phyloP scores from a whole-genome alignment of 306 rosid genomes.

The Acacia melanoxylon region DNA sequence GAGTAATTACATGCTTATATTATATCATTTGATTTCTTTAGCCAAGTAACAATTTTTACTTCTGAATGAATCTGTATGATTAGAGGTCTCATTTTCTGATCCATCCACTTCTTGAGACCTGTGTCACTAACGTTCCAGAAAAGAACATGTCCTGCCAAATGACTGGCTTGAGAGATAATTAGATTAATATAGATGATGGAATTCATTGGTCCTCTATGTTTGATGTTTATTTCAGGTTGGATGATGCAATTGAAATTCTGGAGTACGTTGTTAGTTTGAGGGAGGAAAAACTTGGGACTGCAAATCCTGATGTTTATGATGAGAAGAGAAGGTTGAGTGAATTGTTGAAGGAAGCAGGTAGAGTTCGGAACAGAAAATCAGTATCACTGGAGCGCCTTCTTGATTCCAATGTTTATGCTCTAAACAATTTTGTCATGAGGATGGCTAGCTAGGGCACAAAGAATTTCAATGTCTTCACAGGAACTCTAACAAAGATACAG shows the following conservation, averaged over 20 bases:
- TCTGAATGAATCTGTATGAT: constrained; percentile 8
- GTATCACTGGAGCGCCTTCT: constrained; percentile 87
- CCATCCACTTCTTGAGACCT: background rate
- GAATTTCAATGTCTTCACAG: constrained; percentile 11
- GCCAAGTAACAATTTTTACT: background rate
- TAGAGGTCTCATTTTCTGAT: background rate
- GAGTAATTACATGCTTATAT: background rate
- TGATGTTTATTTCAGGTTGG: constrained; percentile 57
- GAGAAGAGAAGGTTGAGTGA: constrained; percentile 87
- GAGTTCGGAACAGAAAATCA: constrained; percentile 67
- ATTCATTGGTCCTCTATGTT: background rate
- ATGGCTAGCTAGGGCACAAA: constrained; percentile 17
- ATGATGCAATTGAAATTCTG: constrained; percentile 85
- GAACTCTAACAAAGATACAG: background rate
- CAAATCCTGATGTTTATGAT: constrained; percentile 91
- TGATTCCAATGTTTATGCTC: constrained; percentile 50
- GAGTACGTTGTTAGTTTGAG: constrained; percentile 80
- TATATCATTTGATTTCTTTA: constrained; percentile 15
- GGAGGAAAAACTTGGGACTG: constrained; percentile 97
- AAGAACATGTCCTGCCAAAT: background rate
- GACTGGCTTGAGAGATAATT: background rate
- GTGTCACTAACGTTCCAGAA: background rate
- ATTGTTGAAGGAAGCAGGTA: constrained; percentile 91
- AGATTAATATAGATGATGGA: background rate
- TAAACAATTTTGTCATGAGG: constrained; percentile 46